Conservation (phyloP, 164 flowering plant species). For the Euptelea pleiosperma region DNA sequence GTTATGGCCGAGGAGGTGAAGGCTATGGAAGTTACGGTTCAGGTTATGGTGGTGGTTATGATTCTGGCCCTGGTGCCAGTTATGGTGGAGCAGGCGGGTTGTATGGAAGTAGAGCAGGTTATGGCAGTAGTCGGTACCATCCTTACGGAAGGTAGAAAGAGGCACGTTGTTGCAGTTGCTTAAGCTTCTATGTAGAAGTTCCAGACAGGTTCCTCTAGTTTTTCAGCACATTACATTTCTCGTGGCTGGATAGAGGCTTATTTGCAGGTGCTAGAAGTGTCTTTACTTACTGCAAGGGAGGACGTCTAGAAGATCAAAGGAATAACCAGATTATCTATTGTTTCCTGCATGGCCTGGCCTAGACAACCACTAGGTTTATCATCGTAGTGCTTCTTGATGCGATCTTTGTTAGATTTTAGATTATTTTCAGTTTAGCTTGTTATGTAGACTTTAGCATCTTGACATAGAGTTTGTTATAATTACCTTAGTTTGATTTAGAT, state of each 20-base stretch:
- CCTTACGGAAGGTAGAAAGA: conserved; percentile 75
- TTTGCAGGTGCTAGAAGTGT: conserved; percentile 18
- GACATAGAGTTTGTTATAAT: too few species aligned
- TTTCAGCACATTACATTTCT: not conserved
- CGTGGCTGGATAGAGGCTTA: conserved; percentile 11
- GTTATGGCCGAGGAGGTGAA: conserved; percentile 53
- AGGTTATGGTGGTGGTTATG: conserved; percentile 63
- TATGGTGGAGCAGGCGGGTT: conserved; percentile 64
- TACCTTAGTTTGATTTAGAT: too few species aligned
- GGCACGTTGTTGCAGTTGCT: conserved; percentile 9
- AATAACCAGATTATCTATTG: not conserved
- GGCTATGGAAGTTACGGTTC: conserved; percentile 60
- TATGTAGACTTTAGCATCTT: too few species aligned
- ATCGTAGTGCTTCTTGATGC: too few species aligned
- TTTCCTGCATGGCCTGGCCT: not conserved
- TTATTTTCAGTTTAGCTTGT: too few species aligned
- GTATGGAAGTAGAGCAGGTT: conserved; percentile 79
- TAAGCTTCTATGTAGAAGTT: conserved; percentile 11
- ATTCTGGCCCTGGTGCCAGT: conserved; percentile 67
- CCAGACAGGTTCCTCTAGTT: conserved; percentile 5
- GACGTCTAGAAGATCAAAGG: conserved; percentile 14
- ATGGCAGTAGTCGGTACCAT: conserved; percentile 87
- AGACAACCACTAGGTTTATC: too few species aligned
- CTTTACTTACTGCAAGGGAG: not conserved
- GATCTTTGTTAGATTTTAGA: too few species aligned